Evolutionary conservation across 148 eudicot genomes (phyloP), one percentile per base, ranked within the genome.

Genomic region (Camellia japonica): DNA sequence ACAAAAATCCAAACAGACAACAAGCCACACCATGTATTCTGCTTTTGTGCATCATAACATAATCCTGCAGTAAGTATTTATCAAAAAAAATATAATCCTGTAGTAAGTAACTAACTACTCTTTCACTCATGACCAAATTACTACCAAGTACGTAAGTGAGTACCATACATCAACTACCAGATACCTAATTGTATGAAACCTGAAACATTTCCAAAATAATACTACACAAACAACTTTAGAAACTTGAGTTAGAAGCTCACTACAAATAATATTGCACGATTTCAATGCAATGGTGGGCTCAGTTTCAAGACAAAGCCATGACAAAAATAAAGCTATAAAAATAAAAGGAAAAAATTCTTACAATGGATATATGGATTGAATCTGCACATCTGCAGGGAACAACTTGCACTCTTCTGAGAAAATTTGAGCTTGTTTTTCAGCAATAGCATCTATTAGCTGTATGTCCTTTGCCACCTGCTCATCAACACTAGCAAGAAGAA

Each of bases 321-420:
- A 42, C 5, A 38, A 58, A 61, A 70, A 4, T 67, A 70, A 76
- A 55, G 20, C 12, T 14, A 7, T 54, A 49, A 38, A 71, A 19
- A 52, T 30, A 30, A 30, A 30, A 73, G 5, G 66, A 72, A 46
- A 66, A 7, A 49, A 49, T 49, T 65, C 94, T 93, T 93, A 95
- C 99, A 95, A 81, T 56, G 99, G 99, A 87, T 95, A 95, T 80
- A 95, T 91, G 73, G 97, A 92, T 80, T 95, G 99, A 74, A 92
- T 93, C 86, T 95, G 99, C 79, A 95, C 99, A 87, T 95, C 97
- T 23, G 99, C 97, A 41, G 99, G 99, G 80, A 95, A 95, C 89
- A 95, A 84, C 84, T 95, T 95, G 87, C 94, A 93, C 80, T 95
- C 99, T 86, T 95, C 97, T 5, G 99, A 93, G 80, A 95, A 95